Conservation (phyloP, 768 basidiomycete genomes). For the Collybia mongolica region DNA sequence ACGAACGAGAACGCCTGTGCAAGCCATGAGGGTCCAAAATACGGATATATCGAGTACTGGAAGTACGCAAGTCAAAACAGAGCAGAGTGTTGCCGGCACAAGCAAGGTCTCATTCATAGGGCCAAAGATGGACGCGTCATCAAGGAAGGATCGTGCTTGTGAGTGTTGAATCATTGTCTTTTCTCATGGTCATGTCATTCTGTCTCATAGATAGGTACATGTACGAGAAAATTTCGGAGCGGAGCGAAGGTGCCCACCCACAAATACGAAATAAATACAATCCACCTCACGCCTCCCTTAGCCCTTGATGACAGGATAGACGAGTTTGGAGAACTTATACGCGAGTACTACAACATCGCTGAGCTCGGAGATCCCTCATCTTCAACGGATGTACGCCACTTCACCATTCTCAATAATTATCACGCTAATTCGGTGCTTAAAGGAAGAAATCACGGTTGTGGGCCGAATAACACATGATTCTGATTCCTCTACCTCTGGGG, state of each 20-base stretch:
- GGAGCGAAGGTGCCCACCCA: conserved; percentile 66
- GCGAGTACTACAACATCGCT: conserved; percentile 62
- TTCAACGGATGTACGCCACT: conserved; percentile 36
- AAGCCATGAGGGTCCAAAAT: conserved; percentile 20
- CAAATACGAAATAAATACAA: background rate
- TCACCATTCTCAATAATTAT: background rate
- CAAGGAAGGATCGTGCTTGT: conserved; percentile 56
- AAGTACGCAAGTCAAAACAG: conserved; percentile 32
- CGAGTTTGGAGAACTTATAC: conserved; percentile 74
- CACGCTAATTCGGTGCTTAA: background rate
- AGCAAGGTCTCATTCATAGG: conserved; percentile 36
- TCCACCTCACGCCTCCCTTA: conserved; percentile 23
- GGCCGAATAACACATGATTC: conserved; percentile 74
- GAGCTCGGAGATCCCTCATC: conserved; percentile 76
- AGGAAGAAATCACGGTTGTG: conserved; percentile 69
- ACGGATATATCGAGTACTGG: conserved; percentile 9
- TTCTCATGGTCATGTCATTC: background rate
- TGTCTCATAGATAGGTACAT: conserved; percentile 74
- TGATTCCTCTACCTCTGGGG: conserved; percentile 48
- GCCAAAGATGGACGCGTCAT: conserved; percentile 32
- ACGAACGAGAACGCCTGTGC: conserved; percentile 29
- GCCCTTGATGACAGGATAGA: conserved; percentile 88
- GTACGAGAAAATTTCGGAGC: conserved; percentile 87
- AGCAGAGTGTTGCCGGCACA: conserved; percentile 25
- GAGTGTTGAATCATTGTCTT: conserved; percentile 23